phyloP scores from a whole-genome alignment of 1,139 yeast species.

The Lizanozyma gosingica region DNA sequence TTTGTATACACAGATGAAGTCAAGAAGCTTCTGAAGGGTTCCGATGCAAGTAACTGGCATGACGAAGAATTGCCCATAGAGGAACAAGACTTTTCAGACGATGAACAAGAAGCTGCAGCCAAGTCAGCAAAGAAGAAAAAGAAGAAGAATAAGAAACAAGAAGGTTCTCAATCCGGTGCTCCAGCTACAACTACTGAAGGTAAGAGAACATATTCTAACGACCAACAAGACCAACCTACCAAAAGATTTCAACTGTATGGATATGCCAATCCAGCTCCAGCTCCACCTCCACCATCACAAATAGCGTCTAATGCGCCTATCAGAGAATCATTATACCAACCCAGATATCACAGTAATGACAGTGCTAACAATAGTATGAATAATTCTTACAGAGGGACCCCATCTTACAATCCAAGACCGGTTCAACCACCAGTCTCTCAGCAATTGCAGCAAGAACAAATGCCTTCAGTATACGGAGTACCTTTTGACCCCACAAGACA shows the following conservation, averaged over 20 bases:
- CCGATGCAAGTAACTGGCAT: conserved; percentile 90
- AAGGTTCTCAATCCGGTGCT: conserved; percentile 9
- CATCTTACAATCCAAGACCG: too few species aligned
- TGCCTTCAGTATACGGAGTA: conserved; percentile 2
- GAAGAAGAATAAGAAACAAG: conserved; percentile 31
- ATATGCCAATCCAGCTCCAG: conserved; percentile 11
- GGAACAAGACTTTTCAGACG: conserved; percentile 93
- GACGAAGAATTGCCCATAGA: conserved; percentile 92
- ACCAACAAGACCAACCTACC: neutral
- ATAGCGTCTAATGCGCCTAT: conserved; percentile 5
- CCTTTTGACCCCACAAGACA: neutral
- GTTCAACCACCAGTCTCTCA: conserved; percentile 3
- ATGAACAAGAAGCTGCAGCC: conserved; percentile 63
- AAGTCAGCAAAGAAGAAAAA: conserved; percentile 53
- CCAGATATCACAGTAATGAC: too few species aligned
- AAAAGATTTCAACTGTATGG: conserved; percentile 17
- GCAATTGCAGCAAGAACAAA: conserved; percentile 2
- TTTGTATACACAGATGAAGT: conserved; percentile 71
- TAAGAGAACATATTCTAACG: conserved; percentile 5
- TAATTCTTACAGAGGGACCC: too few species aligned
- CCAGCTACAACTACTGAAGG: conserved; percentile 4
- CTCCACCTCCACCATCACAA: conserved; percentile 4
- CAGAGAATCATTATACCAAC: conserved; percentile 2
- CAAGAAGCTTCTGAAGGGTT: conserved; percentile 58
- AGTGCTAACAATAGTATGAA: too few species aligned